Conservation (phyloP, 164 flowering plant species). For the Brasenia schreberi region DNA sequence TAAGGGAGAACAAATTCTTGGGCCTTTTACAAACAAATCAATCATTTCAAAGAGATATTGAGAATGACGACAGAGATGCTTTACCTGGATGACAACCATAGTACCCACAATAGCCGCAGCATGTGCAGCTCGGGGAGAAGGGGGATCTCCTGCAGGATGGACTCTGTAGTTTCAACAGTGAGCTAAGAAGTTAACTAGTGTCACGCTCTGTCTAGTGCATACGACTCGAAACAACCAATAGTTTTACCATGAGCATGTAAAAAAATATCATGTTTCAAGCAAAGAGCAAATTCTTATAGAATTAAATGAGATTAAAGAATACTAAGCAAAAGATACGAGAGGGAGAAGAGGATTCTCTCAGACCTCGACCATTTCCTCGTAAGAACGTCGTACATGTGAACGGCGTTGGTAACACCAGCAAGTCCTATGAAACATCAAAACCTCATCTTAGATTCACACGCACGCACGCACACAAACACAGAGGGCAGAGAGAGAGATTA, state of each 20-base stretch:
- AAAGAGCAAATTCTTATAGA: background rate
- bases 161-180: slow-evolving; percentile 26
- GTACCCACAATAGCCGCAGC: slow-evolving; percentile 94
- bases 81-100: slow-evolving; percentile 98
- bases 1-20: slow-evolving; percentile 9
- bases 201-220: background rate
- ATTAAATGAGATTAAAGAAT: background rate
- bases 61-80: background rate
- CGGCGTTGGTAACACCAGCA: slow-evolving; percentile 87
- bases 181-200: background rate
- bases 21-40: background rate
- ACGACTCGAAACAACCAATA: background rate
- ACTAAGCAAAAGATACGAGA: background rate
- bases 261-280: background rate
- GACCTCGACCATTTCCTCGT: slow-evolving; percentile 91
- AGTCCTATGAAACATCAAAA: slow-evolving; percentile 37
- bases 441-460: background rate
- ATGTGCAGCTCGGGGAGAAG: slow-evolving; percentile 97
- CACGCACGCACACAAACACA: background rate
- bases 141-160: slow-evolving; percentile 86
- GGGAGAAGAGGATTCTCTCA: background rate
- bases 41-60: slow-evolving; percentile 1
- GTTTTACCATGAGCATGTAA: background rate
- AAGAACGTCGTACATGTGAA: slow-evolving; percentile 77
- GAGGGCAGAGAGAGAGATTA: slow-evolving; percentile 8